phyloP scores from a whole-genome alignment of 2,329 filamentous ascomycete species.

The Akanthomyces lecanii region DNA sequence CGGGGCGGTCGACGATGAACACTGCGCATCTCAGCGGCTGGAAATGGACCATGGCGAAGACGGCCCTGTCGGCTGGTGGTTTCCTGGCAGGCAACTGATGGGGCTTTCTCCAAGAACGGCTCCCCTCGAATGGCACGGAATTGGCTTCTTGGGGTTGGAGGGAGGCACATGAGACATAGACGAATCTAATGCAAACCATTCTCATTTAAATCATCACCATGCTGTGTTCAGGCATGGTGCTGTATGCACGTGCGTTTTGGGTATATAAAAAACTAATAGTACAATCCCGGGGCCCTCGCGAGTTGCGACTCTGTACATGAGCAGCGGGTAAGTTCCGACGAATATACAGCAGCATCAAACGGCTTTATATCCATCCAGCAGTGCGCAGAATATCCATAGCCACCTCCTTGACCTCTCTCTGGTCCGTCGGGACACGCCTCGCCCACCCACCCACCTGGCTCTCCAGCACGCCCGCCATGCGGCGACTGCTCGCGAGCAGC shows the following conservation, averaged over 20 bases:
- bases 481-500: constrained; percentile 10
- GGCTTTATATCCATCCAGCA: constrained; percentile 14
- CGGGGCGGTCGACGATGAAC: constrained; percentile 18
- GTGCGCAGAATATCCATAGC: constrained; percentile 16
- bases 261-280: constrained; percentile 4
- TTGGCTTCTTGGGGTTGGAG: background rate
- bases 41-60: constrained; percentile 17
- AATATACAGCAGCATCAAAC: background rate
- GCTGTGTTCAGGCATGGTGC: background rate
- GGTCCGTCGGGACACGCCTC: constrained; percentile 16
- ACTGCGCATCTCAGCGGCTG: constrained; percentile 16
- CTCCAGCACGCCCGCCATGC: constrained; percentile 17
- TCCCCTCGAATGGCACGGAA: background rate
- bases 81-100: background rate
- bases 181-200: background rate
- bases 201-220: background rate
- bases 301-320: background rate
- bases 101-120: background rate
- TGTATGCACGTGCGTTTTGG: background rate
- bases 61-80: constrained; percentile 11
- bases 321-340: background rate
- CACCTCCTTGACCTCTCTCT: constrained; percentile 16
- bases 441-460: constrained; percentile 17
- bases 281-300: background rate
- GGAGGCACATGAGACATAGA: background rate